Base-by-base conservation (phyloP, 2,329 filamentous ascomycete genomes). In the Colletotrichum lindemuthianum region DNA sequence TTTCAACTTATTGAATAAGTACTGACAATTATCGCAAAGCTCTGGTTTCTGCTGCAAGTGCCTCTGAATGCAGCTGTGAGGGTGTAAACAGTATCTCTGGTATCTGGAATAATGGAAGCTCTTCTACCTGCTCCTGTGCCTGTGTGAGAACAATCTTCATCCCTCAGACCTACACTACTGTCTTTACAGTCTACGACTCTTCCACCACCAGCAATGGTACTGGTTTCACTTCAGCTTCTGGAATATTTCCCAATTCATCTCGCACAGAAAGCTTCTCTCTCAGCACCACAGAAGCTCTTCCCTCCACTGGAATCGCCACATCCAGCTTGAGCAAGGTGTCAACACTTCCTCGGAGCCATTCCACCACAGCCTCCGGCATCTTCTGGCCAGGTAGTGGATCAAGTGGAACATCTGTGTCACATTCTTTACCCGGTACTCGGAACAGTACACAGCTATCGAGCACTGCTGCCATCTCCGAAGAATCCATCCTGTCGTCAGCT, bases 101-200 rank as follows among this genome's bases (percentile, higher is more conserved):
- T 24, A 32, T 51, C 24, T 24, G 51, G 45, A n/a, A 37, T 10
- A 39, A 45, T 36, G 45, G 10, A 57, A 24, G 5, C 12, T 10
- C 47, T 34, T 47, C 59, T 3, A 2, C 51, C 13, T 63, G 53
- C 16, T n/a, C 47, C 41, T 63, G 53, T 11, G 10, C 24, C 11
- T 58, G 57, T 8, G 12, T 3, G 4, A 65, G 47, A 40, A 44
- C 44, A 9, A 60, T 40, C 3, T n/a, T 13, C 13, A 6, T 65
- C 8, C 50, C 61, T 6, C 6, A 34, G 6, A 36, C 48, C 6
- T 65, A 24, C 45, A 65, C 50, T 0, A 45, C 57, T 4, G n/a
- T 65, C 40, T 55, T 55, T 12, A 65, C 57, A 2, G 13, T 65
- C 39, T 56, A 51, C 24, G 50, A 50, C 6, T 12, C 50, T 8